Percentiles rank a stretch among this genome's conserved stretches.
These are phyloP conservation scores for Lyophyllum decastes DNA, from an alignment of 768 basidiomycete species.

Conservation along the genomic window DNA sequence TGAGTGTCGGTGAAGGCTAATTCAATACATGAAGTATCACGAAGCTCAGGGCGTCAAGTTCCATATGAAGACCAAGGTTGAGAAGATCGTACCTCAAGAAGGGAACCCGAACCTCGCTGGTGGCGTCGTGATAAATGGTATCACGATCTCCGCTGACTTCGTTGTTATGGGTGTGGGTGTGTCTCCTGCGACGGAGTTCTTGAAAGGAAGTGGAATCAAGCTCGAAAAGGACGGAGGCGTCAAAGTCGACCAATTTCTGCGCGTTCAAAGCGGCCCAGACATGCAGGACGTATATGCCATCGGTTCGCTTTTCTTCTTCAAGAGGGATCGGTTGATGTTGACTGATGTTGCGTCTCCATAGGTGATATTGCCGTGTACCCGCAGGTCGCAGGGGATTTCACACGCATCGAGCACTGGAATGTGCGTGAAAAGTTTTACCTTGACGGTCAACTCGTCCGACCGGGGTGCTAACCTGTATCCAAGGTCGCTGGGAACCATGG, in stretches of 20 bases:
- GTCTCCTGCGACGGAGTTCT: constrained; percentile 75
- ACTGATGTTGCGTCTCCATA: constrained; percentile 17
- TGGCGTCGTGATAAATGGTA: constrained; percentile 66
- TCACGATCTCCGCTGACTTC: constrained; percentile 69
- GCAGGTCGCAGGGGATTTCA: constrained; percentile 51
- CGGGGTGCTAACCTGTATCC: no score
- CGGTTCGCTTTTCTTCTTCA: constrained; percentile 36
- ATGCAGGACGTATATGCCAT: constrained; percentile 67
- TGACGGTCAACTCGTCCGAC: no score
- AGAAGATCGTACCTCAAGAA: constrained; percentile 62
- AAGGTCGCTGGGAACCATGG: constrained; percentile 87
- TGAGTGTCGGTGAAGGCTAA: neutral
- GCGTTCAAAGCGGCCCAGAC: constrained; percentile 48
- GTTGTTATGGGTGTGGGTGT: constrained; percentile 90
- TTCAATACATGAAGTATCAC: constrained; percentile 53
- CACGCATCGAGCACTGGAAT: constrained; percentile 91
- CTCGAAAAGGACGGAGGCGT: constrained; percentile 79
- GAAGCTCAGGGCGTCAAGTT: constrained; percentile 85
- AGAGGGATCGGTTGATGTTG: neutral
- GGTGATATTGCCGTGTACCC: constrained; percentile 86
- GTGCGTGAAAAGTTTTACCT: constrained; percentile 36
- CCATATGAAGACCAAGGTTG: constrained; percentile 71
- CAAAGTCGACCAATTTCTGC: constrained; percentile 73
- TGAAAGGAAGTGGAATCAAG: constrained; percentile 68
- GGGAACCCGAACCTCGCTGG: constrained; percentile 55